A percentile compares a stretch with the other conserved stretches of the same genome.
phyloP scores from a whole-genome alignment of 1,284 basidiomycete genomes.

The Cutaneotrichosporon cutaneum region DNA sequence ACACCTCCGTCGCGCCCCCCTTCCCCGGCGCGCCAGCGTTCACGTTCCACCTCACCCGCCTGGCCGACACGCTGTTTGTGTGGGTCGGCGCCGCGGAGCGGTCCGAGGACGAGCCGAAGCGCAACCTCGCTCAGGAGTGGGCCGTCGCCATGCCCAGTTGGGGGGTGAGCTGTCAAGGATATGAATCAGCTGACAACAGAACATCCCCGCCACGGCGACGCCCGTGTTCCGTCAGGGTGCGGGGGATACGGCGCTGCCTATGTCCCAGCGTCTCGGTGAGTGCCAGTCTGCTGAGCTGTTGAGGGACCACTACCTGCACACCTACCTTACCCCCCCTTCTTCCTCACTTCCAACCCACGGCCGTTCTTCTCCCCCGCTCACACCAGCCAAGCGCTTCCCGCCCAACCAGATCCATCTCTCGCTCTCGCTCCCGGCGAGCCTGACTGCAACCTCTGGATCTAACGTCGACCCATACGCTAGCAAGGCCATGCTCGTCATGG shows the following conservation, averaged over 20 bases:
- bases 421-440: conserved; percentile 39
- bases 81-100: conserved; percentile 67
- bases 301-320: background rate
- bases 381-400: conserved; percentile 43
- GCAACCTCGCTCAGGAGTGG: conserved; percentile 71
- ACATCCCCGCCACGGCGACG: conserved; percentile 60
- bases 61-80: conserved; percentile 74
- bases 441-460: conserved; percentile 36
- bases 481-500: conserved; percentile 44
- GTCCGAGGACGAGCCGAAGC: conserved; percentile 47
- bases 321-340: background rate
- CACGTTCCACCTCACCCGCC: conserved; percentile 65
- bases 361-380: background rate
- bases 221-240: conserved; percentile 65
- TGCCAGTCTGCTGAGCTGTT: conserved; percentile 17
- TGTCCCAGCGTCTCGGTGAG: conserved; percentile 76
- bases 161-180: conserved; percentile 47
- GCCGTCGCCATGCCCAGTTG: conserved; percentile 73
- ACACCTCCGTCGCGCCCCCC: conserved; percentile 38
- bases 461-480: conserved; percentile 42
- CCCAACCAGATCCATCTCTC: conserved; percentile 47
- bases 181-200: conserved; percentile 28
- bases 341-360: background rate
- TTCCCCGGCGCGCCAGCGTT: conserved; percentile 59
- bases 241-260: conserved; percentile 66